Conservation (phyloP, 116 monocot species). For the Cymodocea nodosa region DNA sequence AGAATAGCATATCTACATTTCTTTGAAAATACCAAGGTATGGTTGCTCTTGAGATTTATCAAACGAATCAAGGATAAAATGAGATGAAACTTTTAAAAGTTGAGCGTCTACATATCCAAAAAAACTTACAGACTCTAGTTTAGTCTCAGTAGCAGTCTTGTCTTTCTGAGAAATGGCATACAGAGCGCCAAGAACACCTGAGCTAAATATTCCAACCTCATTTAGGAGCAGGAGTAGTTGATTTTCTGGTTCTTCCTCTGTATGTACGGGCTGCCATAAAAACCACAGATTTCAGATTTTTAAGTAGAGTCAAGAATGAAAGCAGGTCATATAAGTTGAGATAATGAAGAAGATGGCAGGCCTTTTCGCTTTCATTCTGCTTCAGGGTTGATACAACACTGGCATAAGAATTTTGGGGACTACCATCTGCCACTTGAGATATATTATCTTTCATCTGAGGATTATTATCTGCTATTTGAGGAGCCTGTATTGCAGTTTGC, state of each 20-base stretch:
- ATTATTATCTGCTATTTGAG: not conserved
- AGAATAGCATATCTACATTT: not conserved
- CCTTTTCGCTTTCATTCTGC: not conserved
- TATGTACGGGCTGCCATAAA: constrained; percentile 20
- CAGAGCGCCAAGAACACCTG: constrained; percentile 66
- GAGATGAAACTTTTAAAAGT: not conserved
- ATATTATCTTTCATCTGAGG: not conserved
- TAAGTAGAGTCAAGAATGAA: not conserved
- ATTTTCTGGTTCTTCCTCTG: constrained; percentile 22
- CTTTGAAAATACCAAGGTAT: not conserved
- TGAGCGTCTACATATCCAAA: not conserved
- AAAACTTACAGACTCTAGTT: constrained; percentile 45
- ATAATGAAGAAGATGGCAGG: constrained; percentile 4
- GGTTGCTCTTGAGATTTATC: not conserved
- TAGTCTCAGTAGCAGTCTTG: constrained; percentile 41
- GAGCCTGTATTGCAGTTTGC: constrained; percentile 2
- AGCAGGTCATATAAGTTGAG: not conserved
- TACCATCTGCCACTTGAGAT: too few relatives aligned
- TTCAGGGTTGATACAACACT: not conserved
- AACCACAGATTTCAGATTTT: constrained; percentile 9
- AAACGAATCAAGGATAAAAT: not conserved
- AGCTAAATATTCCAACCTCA: constrained; percentile 48
- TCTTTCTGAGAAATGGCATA: constrained; percentile 52
- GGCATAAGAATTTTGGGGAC: too few relatives aligned
- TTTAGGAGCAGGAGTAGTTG: constrained; percentile 32